Evolutionary conservation across 2,329 filamentous ascomycete genomes (phyloP), one percentile per base, ranked within the genome.

Genomic region (Ascosphaera apis): DNA sequence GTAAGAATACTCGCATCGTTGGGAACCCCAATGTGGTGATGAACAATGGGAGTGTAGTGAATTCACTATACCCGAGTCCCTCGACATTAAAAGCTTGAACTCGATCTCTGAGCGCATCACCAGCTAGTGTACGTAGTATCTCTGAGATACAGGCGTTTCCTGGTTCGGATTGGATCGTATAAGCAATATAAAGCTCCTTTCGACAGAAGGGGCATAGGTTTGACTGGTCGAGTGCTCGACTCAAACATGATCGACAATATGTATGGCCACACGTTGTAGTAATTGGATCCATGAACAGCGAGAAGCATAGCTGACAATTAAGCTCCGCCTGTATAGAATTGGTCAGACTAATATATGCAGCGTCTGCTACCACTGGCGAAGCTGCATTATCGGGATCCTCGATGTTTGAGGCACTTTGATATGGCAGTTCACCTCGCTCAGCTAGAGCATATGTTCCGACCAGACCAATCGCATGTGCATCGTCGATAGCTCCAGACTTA

Each of bases 251-350:
- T 15, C 78, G 72, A 52, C 84, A 93, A 47, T 88, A 86, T 0
- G 82, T 92, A 52, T 93, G 84, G 1, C 84, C 84, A 47, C 84
- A 93, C 1, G 69, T 65, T 0, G 81, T 91, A 0, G 83, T 92
- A 36, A 84, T 61, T 0, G 84, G 82, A 41, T 91, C 78, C 40
- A 82, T 60, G 51, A 86, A 77, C 15, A 91, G 54, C 30, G 72
- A 69, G 52, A 86, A 91, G 55, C 84, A 92, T 39, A 92, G 72
- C 46, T 88, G 80, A 44, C 84, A 93, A 47, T 92, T 82, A 48
- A 91, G 61, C 49, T 91, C 82, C 12, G 63, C 61, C 40, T 73
- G 68, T 2, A 70, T 62, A 1, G 62, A 58, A 17, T 76, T 66
- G 45, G 71, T 70, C 11, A 88, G 49, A 23, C 61, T 62, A 17